phyloP scores from a whole-genome alignment of 1,284 basidiomycete species.

The Cutaneotrichosporon cyanovorans region DNA sequence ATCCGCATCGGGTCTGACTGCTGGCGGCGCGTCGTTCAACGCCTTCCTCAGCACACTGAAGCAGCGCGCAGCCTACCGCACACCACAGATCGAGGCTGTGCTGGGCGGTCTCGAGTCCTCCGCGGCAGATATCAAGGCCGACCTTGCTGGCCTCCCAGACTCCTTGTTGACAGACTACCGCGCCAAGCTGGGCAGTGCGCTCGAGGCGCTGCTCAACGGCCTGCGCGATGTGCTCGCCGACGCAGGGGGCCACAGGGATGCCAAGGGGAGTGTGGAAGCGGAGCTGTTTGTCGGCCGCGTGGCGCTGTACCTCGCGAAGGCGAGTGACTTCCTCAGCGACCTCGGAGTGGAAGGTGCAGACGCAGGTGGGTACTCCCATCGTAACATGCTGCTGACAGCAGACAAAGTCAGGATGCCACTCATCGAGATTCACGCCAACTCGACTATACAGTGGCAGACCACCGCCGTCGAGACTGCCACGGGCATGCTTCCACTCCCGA shows the following conservation, averaged over 20 bases:
- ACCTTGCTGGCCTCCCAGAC: slow-evolving; percentile 27
- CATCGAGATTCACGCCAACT: slow-evolving; percentile 24
- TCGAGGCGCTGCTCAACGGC: slow-evolving; percentile 22
- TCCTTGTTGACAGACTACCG: slow-evolving; percentile 22
- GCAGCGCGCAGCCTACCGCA: slow-evolving; percentile 33
- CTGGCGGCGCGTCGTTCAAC: slow-evolving; percentile 20
- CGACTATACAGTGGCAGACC: slow-evolving; percentile 27
- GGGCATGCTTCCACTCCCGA: slow-evolving; percentile 20
- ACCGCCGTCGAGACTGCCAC: slow-evolving; percentile 18
- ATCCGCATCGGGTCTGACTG: slow-evolving; percentile 18
- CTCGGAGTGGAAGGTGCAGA: slow-evolving; percentile 16
- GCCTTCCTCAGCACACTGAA: slow-evolving; percentile 32
- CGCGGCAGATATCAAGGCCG: slow-evolving; percentile 28
- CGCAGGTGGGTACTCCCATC: slow-evolving; percentile 13
- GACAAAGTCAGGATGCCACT: slow-evolving; percentile 13
- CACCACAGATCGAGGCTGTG: slow-evolving; percentile 35
- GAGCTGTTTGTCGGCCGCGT: slow-evolving; percentile 41
- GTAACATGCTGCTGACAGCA: not conserved
- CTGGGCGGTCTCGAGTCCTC: slow-evolving; percentile 28
- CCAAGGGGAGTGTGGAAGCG: slow-evolving; percentile 26
- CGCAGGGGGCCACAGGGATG: slow-evolving; percentile 18
- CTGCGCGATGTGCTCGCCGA: slow-evolving; percentile 28
- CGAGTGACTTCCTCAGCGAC: slow-evolving; percentile 26
- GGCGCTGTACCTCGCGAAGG: slow-evolving; percentile 33
- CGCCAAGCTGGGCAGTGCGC: slow-evolving; percentile 16